Conservation (phyloP, 371 early-diverging fungal genomes). For the Circinella umbellata region DNA sequence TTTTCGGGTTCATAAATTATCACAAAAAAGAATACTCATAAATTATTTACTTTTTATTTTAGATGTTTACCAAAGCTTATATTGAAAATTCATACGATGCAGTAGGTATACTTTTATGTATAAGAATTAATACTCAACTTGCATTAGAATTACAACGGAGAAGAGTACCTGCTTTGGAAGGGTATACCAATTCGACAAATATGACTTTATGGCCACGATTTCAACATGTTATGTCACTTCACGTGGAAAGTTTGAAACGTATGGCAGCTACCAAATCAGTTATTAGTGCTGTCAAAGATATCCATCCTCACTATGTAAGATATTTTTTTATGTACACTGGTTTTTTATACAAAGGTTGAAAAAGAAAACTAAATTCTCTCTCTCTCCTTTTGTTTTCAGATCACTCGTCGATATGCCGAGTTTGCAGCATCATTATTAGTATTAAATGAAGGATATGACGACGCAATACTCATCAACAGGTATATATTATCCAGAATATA, state of each 20-base stretch:
- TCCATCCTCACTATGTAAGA: slow-evolving; percentile 84
- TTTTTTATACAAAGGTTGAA: background rate
- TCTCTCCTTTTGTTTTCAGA: slow-evolving; percentile 16
- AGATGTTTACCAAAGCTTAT: slow-evolving; percentile 69
- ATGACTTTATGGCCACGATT: slow-evolving; percentile 95
- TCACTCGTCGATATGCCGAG: slow-evolving; percentile 85
- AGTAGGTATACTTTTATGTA: slow-evolving; percentile 85
- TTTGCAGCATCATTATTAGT: slow-evolving; percentile 87
- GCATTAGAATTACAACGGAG: slow-evolving; percentile 83
- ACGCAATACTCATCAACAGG: slow-evolving; percentile 80
- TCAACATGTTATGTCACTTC: slow-evolving; percentile 84
- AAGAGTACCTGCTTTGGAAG: slow-evolving; percentile 79
- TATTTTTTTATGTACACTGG: background rate
- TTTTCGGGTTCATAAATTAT: background rate
- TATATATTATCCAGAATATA: slow-evolving; percentile 18
- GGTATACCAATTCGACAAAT: slow-evolving; percentile 83
- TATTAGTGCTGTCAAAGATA: slow-evolving; percentile 64
- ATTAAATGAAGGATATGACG: slow-evolving; percentile 85
- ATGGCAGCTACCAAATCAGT: slow-evolving; percentile 64
- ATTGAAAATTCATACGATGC: slow-evolving; percentile 87
- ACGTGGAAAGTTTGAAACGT: slow-evolving; percentile 84
- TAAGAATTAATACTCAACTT: slow-evolving; percentile 84
- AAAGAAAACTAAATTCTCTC: background rate
- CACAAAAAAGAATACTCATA: background rate
- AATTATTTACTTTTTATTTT: background rate